A percentile compares a stretch with the other conserved stretches of the same genome.
These are phyloP conservation scores for Wickerhamiella infanticola DNA, from an alignment of 1,139 yeast genomes.

Conservation along the genomic window DNA sequence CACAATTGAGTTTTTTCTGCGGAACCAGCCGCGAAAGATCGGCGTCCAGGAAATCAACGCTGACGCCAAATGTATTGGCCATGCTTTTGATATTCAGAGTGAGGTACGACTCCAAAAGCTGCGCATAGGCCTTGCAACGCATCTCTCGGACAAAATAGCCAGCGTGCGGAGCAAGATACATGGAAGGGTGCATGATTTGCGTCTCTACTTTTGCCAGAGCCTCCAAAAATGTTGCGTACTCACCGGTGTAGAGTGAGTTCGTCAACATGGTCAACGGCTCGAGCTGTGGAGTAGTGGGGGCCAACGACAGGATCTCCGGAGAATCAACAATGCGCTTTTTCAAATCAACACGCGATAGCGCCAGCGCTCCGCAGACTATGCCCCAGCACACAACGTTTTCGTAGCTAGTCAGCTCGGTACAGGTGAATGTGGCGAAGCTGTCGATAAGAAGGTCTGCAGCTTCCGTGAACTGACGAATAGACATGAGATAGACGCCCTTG, in stretches of 20 bases:
- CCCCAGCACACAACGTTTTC: slow-evolving; percentile 86
- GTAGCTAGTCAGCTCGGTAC: slow-evolving; percentile 82
- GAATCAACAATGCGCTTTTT: slow-evolving; percentile 80
- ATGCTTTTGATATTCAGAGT: slow-evolving; percentile 77
- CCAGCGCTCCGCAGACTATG: slow-evolving; percentile 66
- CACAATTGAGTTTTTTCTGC: slow-evolving; percentile 83
- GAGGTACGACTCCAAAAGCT: slow-evolving; percentile 84
- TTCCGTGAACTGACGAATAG: slow-evolving; percentile 72
- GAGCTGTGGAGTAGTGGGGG: slow-evolving; percentile 53
- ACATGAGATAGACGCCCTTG: slow-evolving; percentile 66
- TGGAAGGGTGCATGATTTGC: slow-evolving; percentile 52
- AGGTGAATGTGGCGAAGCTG: slow-evolving; percentile 87
- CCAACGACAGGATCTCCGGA: slow-evolving; percentile 77
- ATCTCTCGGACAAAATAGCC: slow-evolving; percentile 78
- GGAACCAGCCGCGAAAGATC: slow-evolving; percentile 88
- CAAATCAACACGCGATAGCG: slow-evolving; percentile 71
- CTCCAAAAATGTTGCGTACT: slow-evolving; percentile 67
- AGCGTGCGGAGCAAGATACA: slow-evolving; percentile 66
- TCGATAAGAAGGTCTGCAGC: slow-evolving; percentile 77
- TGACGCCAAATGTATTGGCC: slow-evolving; percentile 88
- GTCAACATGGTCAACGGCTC: slow-evolving; percentile 77
- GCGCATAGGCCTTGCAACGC: slow-evolving; percentile 92
- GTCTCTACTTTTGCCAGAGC: slow-evolving; percentile 68
- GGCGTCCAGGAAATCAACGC: slow-evolving; percentile 59
- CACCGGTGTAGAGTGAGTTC: slow-evolving; percentile 78